Percentiles rank a stretch among this genome's conserved stretches.
These are phyloP conservation scores for Aureobasidium sp. DNA, from an alignment of 2,329 filamentous ascomycete genomes.

Conservation along the genomic window DNA sequence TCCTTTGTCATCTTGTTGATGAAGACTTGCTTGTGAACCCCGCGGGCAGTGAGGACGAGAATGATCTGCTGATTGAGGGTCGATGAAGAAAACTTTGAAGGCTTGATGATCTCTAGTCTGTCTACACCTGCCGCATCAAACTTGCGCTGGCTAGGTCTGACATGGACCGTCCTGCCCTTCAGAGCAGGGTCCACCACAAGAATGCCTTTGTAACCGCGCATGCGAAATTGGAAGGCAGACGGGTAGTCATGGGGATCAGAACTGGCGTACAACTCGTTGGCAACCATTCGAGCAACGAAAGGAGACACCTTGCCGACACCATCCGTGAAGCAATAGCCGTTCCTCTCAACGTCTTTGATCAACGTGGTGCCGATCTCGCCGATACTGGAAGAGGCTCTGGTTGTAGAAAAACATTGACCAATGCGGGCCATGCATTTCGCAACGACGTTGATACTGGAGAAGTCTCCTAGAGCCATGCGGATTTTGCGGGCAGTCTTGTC, in stretches of 20 bases:
- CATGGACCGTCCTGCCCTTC: constrained; percentile 59
- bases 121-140: constrained; percentile 65
- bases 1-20: constrained; percentile 59
- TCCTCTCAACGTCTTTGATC: constrained; percentile 51
- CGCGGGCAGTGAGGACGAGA: constrained; percentile 70
- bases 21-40: constrained; percentile 63
- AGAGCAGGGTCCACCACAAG: constrained; percentile 60
- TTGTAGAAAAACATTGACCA: constrained; percentile 95
- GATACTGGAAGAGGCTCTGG: constrained; percentile 55
- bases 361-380: constrained; percentile 40
- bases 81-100: constrained; percentile 67
- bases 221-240: constrained; percentile 83
- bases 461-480: constrained; percentile 78
- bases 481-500: constrained; percentile 61
- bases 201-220: constrained; percentile 89
- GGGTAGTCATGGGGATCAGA: constrained; percentile 50
- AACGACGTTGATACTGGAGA: constrained; percentile 71
- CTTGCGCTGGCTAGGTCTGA: constrained; percentile 82
- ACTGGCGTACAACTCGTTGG: constrained; percentile 59
- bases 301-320: constrained; percentile 88
- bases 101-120: constrained; percentile 72
- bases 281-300: constrained; percentile 67
- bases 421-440: constrained; percentile 85
- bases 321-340: constrained; percentile 79
- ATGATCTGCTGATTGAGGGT: constrained; percentile 89